Percentiles rank a stretch among this genome's conserved stretches.
phyloP scores from a whole-genome alignment of 208 protist genomes.

The Trypanosoma boissoni region DNA sequence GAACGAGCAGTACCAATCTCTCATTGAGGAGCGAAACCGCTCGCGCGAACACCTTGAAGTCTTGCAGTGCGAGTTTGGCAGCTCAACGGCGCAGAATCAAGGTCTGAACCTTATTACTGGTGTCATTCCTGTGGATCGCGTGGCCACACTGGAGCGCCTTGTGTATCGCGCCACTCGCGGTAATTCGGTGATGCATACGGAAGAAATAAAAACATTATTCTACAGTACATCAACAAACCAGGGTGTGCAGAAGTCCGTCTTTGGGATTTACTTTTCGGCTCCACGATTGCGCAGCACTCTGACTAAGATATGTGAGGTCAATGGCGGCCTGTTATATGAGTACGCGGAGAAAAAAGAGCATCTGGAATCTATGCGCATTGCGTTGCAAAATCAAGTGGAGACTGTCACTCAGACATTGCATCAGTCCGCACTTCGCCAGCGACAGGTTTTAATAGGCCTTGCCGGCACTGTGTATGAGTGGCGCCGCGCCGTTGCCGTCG shows the following conservation, averaged over 20 bases:
- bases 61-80: conserved; percentile 66
- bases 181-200: conserved; percentile 94
- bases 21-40: conserved; percentile 80
- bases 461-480: conserved; percentile 78
- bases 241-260: conserved; percentile 92
- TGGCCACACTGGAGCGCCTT: conserved; percentile 91
- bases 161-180: conserved; percentile 95
- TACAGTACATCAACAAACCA: conserved; percentile 82
- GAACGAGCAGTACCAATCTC: conserved; percentile 83
- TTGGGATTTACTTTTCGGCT: conserved; percentile 97
- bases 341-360: conserved; percentile 91
- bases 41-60: conserved; percentile 82
- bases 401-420: conserved; percentile 71
- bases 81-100: conserved; percentile 30
- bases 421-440: conserved; percentile 62
- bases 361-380: conserved; percentile 60
- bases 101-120: conserved; percentile 92
- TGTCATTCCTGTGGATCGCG: conserved; percentile 88
- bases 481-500: conserved; percentile 88
- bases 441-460: conserved; percentile 76
- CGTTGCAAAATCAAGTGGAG: conserved; percentile 69
- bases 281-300: conserved; percentile 87
- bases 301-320: conserved; percentile 95
- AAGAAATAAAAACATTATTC: conserved; percentile 89
- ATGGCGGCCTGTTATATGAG: conserved; percentile 93